A percentile compares a stretch with the other conserved stretches of the same genome.
Conservation (phyloP, 768 basidiomycete species). For the Podaxis rugospora region DNA sequence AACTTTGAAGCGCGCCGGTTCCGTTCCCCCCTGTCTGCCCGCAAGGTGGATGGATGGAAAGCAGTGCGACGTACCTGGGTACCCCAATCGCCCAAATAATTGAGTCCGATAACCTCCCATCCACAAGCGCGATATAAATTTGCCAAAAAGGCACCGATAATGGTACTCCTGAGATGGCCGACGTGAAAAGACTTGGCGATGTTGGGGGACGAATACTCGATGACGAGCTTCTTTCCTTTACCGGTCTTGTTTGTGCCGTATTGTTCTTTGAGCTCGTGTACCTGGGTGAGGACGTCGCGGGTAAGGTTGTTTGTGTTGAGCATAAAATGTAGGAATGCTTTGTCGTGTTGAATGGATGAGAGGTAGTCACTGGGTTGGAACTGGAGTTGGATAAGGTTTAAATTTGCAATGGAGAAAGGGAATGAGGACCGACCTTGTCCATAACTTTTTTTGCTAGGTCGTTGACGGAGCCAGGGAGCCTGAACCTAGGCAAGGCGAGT, state of each 20-base stretch:
- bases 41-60: not conserved
- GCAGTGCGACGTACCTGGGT: slow-evolving; percentile 67
- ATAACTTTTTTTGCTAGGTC: slow-evolving; percentile 71
- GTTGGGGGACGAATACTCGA: slow-evolving; percentile 96
- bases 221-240: slow-evolving; percentile 75
- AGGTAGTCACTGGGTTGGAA: slow-evolving; percentile 85
- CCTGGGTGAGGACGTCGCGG: slow-evolving; percentile 64
- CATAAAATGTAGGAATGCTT: slow-evolving; percentile 10
- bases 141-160: slow-evolving; percentile 91
- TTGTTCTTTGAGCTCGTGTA: slow-evolving; percentile 52
- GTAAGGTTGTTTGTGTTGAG: slow-evolving; percentile 62
- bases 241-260: slow-evolving; percentile 83
- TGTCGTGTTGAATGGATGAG: slow-evolving; percentile 52
- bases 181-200: slow-evolving; percentile 99
- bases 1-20: too few species aligned
- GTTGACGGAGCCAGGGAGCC: slow-evolving; percentile 78
- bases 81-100: slow-evolving; percentile 98
- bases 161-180: slow-evolving; percentile 95
- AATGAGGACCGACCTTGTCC: slow-evolving; percentile 53
- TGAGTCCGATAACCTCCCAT: slow-evolving; percentile 88
- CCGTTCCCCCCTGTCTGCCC: too few species aligned
- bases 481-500: slow-evolving; percentile 87
- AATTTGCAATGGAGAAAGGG: slow-evolving; percentile 4
- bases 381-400: slow-evolving; percentile 30
- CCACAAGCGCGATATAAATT: slow-evolving; percentile 92